phyloP scores from a whole-genome alignment of 1,284 basidiomycete species.

The Apiotrichum domesticum region DNA sequence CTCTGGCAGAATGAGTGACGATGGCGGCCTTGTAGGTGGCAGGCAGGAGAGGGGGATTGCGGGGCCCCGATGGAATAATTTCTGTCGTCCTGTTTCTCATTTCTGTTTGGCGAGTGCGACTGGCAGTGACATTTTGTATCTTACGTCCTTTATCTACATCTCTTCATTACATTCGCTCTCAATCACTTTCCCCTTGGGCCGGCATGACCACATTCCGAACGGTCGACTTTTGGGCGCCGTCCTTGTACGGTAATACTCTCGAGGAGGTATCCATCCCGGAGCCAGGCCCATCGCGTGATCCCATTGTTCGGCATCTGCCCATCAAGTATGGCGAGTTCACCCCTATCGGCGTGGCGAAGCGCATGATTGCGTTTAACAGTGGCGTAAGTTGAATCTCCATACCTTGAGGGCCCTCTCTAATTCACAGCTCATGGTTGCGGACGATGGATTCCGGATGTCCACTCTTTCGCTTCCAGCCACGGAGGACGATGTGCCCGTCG shows the following conservation, averaged over 20 bases:
- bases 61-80: too few species aligned
- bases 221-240: constrained; percentile 40
- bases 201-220: constrained; percentile 21
- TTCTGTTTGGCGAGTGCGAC: too few species aligned
- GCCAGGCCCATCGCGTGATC: constrained; percentile 23
- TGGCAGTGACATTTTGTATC: neutral
- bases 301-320: constrained; percentile 39
- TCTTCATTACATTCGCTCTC: too few species aligned
- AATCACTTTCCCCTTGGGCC: too few species aligned
- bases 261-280: constrained; percentile 39
- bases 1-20: too few species aligned
- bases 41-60: too few species aligned
- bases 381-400: constrained; percentile 6
- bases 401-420: neutral
- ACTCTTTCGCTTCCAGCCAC: constrained; percentile 19
- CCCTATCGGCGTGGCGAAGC: constrained; percentile 34
- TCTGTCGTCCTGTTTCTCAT: too few species aligned
- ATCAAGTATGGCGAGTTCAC: constrained; percentile 35
- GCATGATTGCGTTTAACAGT: constrained; percentile 19
- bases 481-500: constrained; percentile 14
- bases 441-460: constrained; percentile 37
- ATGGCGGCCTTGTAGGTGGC: neutral
- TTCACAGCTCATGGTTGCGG: constrained; percentile 29
- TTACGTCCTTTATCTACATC: neutral
- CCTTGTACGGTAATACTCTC: constrained; percentile 41